Percentiles rank a stretch among this genome's conserved stretches.
Conservation (phyloP, 2,329 filamentous ascomycete genomes). For the Cladorrhinum sp. region DNA sequence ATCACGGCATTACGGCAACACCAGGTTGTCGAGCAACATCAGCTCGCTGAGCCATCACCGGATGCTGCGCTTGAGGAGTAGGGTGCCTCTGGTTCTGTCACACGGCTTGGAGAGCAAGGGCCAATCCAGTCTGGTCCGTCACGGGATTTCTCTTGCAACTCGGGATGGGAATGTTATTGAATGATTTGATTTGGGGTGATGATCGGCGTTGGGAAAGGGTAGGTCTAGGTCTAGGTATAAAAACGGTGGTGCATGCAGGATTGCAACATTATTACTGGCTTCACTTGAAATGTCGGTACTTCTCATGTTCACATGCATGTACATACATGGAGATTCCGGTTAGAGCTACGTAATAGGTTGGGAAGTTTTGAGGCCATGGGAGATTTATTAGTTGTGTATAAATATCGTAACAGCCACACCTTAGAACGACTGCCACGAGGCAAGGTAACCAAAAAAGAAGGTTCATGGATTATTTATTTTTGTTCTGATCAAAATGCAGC, state of each 20-base stretch:
- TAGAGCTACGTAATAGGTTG: no score
- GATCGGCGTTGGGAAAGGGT: background rate
- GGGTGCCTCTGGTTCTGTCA: background rate
- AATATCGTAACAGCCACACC: background rate
- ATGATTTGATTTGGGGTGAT: background rate
- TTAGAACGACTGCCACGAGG: background rate
- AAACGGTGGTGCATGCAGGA: background rate
- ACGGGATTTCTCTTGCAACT: background rate
- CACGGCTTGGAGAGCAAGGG: background rate
- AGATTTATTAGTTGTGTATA: no score
- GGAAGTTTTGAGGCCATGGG: no score
- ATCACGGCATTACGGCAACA: constrained; percentile 24
- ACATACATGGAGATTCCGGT: no score
- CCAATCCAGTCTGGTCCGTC: background rate
- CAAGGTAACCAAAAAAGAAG: background rate
- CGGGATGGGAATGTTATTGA: background rate
- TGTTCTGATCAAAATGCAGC: background rate
- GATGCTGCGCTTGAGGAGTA: constrained; percentile 10
- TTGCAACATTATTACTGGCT: background rate
- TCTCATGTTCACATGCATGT: no score
- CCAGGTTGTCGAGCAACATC: background rate
- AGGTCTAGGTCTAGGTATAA: background rate
- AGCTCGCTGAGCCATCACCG: background rate
- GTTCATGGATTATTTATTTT: background rate
- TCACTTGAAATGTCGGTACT: no score